Evolutionary conservation across 345 rosid genomes (phyloP), one percentile per base, ranked within the genome.

Genomic region (Sisymbrium altissimum): DNA sequence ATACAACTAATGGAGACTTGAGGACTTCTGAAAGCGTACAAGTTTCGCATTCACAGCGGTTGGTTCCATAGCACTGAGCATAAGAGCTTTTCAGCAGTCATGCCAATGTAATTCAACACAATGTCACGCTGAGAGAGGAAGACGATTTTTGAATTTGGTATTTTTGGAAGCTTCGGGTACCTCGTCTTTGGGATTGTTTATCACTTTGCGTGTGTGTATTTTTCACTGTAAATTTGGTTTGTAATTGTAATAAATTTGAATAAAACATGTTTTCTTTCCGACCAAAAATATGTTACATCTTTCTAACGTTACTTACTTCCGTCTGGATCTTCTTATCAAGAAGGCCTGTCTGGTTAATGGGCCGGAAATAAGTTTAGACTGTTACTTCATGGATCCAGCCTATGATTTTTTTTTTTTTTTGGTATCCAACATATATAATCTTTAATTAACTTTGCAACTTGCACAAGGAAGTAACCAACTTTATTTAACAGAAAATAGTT

Each of bases 1-100:
- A 9, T 77, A 70, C 54, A 55, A 76, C 35, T 48, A 43, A 71
- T 54, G 61, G 54, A 53, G 58, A 52, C 13, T 30, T 55, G 58
- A 52, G 30, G 27, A 36, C 32, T 56, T 32, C 61, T 32, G 10
- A 35, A 21, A 46, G 66, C 29, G 53, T 29, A 32, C 27, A 64
- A 30, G 40, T 27, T 49, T 21, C 17, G 4, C 32, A 46, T 32
- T 11, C 9, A 29, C 67, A 43, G 53, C 23, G 17, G 32, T 65
- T 57, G 59, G 5, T 33, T n/a, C 29, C 64, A 6, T 19, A 30
- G 10, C 45, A 65, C n/a, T 15, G 15, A 25, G 19, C 60, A 48
- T 21, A 72, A 73, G 39, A 33, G 36, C 19, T 33, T 4, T 25
- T 49, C n/a, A 21, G 27, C 48, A 64, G 55, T 15, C 30, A 64